Conservation (phyloP, 176 grass and related monocot species). For the Oryza glumipatula region DNA sequence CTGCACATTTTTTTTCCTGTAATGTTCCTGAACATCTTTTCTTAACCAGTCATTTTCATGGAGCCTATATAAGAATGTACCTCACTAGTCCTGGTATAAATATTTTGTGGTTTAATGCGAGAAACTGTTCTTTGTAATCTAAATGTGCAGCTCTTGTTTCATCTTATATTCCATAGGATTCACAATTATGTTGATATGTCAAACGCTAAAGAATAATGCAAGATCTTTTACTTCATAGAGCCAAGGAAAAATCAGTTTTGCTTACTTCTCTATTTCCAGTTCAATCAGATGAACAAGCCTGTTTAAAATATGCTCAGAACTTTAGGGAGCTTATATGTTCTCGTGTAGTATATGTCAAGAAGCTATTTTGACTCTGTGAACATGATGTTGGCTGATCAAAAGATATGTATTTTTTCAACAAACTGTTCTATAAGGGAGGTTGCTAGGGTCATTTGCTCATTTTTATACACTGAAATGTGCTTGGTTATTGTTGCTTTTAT, state of each 20-base stretch:
- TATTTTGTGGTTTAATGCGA: conserved; percentile 16
- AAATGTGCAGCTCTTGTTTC: background rate
- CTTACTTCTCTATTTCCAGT: background rate
- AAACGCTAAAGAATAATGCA: background rate
- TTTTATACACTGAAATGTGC: background rate
- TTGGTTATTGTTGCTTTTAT: background rate
- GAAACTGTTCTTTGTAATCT: background rate
- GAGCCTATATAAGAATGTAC: background rate
- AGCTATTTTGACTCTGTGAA: background rate
- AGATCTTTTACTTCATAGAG: background rate
- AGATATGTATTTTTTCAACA: background rate
- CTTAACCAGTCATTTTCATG: conserved; percentile 17
- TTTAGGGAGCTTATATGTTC: background rate
- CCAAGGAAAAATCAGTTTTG: background rate
- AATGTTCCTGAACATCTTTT: background rate
- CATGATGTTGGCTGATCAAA: background rate
- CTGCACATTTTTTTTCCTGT: background rate
- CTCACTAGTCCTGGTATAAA: background rate
- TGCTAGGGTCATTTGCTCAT: background rate
- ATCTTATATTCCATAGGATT: background rate
- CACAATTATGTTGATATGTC: background rate
- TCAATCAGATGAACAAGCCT: background rate
- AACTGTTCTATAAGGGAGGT: background rate
- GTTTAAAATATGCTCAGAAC: background rate
- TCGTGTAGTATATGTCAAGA: background rate